Evolutionary conservation across 2,329 filamentous ascomycete genomes (phyloP), one percentile per base, ranked within the genome.

Genomic region (Epichloe sibirici): DNA sequence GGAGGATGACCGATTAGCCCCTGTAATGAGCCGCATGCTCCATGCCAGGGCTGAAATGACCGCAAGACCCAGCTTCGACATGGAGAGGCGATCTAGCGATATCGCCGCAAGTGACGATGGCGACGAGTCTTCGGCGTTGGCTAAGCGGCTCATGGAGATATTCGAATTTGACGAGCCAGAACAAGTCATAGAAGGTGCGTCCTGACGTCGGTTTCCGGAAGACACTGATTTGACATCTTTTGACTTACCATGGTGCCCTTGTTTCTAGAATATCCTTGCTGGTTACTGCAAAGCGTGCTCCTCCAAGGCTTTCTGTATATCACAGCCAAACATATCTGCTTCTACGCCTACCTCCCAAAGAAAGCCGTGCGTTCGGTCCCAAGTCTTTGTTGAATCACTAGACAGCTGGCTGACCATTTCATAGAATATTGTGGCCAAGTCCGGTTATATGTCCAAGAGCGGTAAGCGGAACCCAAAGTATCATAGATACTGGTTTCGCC

Each of bases 241-340:
- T 42, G 2, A 17, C 44, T 47, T 1, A 42, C 51, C n/a, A 40
- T 31, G 23, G 37, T 34, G 17, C 11, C 13, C 28, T 8, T 13
- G 12, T 49, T 17, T 12, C 3, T 66, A 81, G 91, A 97, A 72
- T 96, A 94, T 65, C 87, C 90, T 8, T 97, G 91, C 70, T 96
- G 89, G 83, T 73, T 97, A 40, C 72, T 97, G 37, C 90, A 96
- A 66, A 95, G 86, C 63, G 89, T 95, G 45, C 74, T 97, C 34
- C 77, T 97, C 8, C 90, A 96, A 65, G 93, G 93, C 5, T 96
- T 93, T 66, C 85, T 98, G 78, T 97, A 97, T 70, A 88, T 98
- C 63, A 97, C 93, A 0, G 77, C 86, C 56, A 86, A 85, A 60
- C 93, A 98, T 65, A 86, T 97, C 56, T 96, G 90, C 70, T 98